phyloP scores from a whole-genome alignment of 495 filamentous ascomycete genomes.

The Lophiotrema nucula region DNA sequence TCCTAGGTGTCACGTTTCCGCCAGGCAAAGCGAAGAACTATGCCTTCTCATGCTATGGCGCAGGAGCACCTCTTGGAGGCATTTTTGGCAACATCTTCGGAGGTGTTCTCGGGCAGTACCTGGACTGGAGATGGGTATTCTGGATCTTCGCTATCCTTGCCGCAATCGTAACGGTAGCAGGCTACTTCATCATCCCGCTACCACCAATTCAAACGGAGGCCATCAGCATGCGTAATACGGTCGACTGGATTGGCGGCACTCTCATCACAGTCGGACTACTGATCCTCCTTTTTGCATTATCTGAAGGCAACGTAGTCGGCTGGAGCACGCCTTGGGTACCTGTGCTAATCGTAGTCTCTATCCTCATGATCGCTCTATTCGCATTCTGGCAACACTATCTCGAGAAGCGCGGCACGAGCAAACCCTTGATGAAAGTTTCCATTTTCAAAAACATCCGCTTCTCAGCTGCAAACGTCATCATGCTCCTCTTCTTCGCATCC shows the following conservation, averaged over 20 bases:
- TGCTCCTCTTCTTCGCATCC: conserved; percentile 57
- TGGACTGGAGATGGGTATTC: conserved; percentile 60
- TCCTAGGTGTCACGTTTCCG: conserved; percentile 59
- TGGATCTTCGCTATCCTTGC: conserved; percentile 41
- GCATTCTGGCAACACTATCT: conserved; percentile 63
- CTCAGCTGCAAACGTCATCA: conserved; percentile 59
- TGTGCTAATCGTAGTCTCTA: conserved; percentile 60
- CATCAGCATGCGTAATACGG: conserved; percentile 21
- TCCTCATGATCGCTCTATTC: conserved; percentile 59
- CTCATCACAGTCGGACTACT: conserved; percentile 45
- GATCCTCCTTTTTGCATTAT: conserved; percentile 60
- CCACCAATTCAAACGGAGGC: conserved; percentile 13
- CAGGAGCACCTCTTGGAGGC: conserved; percentile 47
- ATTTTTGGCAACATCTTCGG: conserved; percentile 55
- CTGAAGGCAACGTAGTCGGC: conserved; percentile 63
- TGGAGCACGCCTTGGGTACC: conserved; percentile 68
- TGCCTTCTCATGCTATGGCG: conserved; percentile 48
- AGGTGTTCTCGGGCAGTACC: conserved; percentile 55
- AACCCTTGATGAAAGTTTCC: conserved; percentile 61
- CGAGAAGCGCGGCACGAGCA: conserved; percentile 47
- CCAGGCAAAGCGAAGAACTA: conserved; percentile 64
- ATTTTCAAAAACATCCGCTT: conserved; percentile 54
- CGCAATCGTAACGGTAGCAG: conserved; percentile 32
- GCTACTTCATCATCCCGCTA: conserved; percentile 38
- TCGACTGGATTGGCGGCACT: conserved; percentile 42